These are phyloP conservation scores for Boletus speciosus DNA, from an alignment of 768 basidiomycete species.

Conservation along the genomic window DNA sequence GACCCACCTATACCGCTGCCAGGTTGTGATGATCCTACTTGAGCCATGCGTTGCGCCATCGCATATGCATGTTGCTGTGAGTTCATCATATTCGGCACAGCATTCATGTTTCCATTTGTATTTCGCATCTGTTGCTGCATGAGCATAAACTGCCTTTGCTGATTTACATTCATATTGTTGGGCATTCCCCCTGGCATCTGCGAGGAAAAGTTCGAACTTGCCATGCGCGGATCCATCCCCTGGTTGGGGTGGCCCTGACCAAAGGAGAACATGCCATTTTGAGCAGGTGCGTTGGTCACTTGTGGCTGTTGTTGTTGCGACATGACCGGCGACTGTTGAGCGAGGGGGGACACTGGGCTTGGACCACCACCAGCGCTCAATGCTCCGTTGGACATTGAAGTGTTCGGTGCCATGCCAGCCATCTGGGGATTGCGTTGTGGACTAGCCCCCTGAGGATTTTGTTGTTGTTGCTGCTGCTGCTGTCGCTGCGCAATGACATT, in stretches of 20 bases:
- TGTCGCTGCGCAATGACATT: slow-evolving; percentile 23
- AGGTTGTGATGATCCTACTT: slow-evolving; percentile 37
- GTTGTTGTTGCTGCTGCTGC: slow-evolving; percentile 31
- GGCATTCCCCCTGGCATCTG: slow-evolving; percentile 31
- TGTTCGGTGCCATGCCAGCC: slow-evolving; percentile 29
- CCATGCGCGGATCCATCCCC: slow-evolving; percentile 33
- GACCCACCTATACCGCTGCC: slow-evolving; percentile 33
- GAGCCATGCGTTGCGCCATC: slow-evolving; percentile 44
- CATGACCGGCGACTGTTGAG: slow-evolving; percentile 29
- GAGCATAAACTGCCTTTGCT: slow-evolving; percentile 47
- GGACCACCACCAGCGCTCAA: slow-evolving; percentile 23
- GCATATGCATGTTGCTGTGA: slow-evolving; percentile 33
- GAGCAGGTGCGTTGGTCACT: slow-evolving; percentile 25
- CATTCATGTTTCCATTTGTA: slow-evolving; percentile 24
- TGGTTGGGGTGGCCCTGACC: slow-evolving; percentile 21
- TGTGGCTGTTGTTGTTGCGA: slow-evolving; percentile 27
- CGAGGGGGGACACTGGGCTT: slow-evolving; percentile 30
- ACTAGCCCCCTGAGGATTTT: slow-evolving; percentile 21
- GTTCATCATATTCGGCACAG: slow-evolving; percentile 30
- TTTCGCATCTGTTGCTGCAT: slow-evolving; percentile 37
- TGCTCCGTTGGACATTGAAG: slow-evolving; percentile 27
- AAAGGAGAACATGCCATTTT: slow-evolving; percentile 33
- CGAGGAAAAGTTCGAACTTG: slow-evolving; percentile 24
- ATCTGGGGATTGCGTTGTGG: slow-evolving; percentile 30
- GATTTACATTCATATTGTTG: slow-evolving; percentile 28